Evolutionary conservation across 2,329 filamentous ascomycete genomes (phyloP), one percentile per base, ranked within the genome.

Genomic region (Amauroascus niger): DNA sequence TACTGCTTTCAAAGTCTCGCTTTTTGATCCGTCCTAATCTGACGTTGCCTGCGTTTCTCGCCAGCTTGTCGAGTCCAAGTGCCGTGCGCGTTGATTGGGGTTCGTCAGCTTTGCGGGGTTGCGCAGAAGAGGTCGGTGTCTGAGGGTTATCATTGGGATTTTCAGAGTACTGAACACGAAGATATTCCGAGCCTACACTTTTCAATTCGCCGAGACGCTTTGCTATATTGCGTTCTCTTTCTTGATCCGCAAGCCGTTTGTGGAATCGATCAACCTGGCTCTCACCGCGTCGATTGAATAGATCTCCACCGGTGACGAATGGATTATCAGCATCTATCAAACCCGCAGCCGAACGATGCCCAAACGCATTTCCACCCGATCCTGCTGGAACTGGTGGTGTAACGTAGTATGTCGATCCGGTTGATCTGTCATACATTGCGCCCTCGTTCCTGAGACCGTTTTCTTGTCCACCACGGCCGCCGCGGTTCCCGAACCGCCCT

Each of bases 341-440:
- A 22, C 62, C 64, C 2, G 71, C 71, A 18, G 73, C 66, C 8
- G 70, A 70, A 14, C 63, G 60, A 26, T 55, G 45, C 30, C 47
- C 45, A 20, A 39, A 53, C 6, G 24, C 22, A 26, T 43, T 39
- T 22, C 28, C 24, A 22, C 65, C 64, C 44, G 7, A 57, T 46
- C 45, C 64, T 66, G 49, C 40, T 39, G 52, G 50, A 18, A 64
- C 61, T 11, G 64, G 63, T 0, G 69, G 68, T 0, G 71, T 67
- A 41, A 76, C 63, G 54, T 71, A 77, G 56, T 74, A 76, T 16
- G 68, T 66, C 3, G 72, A 74, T 24, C 71, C 70, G 1, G 71
- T 70, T 24, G 62, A 61, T 6, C 62, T 60, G 55, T 75, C 70
- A 54, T 71, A 74, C 52, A 66, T 65, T 6, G 68, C 65, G 13